Conservation (phyloP, 371 early-diverging fungal genomes). For the Apophysomyces trapeziformis region DNA sequence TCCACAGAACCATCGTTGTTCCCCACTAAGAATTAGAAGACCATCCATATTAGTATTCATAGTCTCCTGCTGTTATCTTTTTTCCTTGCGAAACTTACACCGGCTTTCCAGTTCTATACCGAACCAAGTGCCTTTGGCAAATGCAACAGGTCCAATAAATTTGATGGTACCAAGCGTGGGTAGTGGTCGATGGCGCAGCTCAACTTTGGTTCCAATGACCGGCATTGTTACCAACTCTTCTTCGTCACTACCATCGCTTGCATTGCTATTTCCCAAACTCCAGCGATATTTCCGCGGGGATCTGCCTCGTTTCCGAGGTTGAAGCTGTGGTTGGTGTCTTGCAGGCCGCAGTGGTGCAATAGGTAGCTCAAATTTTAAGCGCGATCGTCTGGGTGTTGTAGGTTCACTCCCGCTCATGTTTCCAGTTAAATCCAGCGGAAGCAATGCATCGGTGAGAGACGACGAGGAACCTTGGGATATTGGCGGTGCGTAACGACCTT, state of each 20-base stretch:
- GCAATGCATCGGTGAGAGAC: conserved; percentile 25
- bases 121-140: conserved; percentile 51
- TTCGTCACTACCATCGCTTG: conserved; percentile 27
- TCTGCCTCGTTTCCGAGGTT: conserved; percentile 13
- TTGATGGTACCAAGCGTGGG: conserved; percentile 48
- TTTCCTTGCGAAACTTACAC: conserved; percentile 26
- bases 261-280: conserved; percentile 21
- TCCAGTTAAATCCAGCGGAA: conserved; percentile 21
- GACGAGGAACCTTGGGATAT: conserved; percentile 14
- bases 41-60: neutral
- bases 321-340: conserved; percentile 1
- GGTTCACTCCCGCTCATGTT: neutral
- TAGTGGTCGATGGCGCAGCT: conserved; percentile 42
- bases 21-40: conserved; percentile 26
- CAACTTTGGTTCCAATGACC: conserved; percentile 42
- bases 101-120: conserved; percentile 51
- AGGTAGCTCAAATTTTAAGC: conserved; percentile 31
- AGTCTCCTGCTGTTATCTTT: neutral
- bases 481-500: conserved; percentile 9
- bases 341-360: conserved; percentile 19
- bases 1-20: conserved; percentile 33
- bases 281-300: conserved; percentile 27
- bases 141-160: conserved; percentile 45
- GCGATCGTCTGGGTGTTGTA: conserved; percentile 20
- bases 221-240: conserved; percentile 30